Percentiles rank a stretch among this genome's conserved stretches.
Conservation (phyloP, 73 alveolate genomes). For the Blepharisma japonicum region DNA sequence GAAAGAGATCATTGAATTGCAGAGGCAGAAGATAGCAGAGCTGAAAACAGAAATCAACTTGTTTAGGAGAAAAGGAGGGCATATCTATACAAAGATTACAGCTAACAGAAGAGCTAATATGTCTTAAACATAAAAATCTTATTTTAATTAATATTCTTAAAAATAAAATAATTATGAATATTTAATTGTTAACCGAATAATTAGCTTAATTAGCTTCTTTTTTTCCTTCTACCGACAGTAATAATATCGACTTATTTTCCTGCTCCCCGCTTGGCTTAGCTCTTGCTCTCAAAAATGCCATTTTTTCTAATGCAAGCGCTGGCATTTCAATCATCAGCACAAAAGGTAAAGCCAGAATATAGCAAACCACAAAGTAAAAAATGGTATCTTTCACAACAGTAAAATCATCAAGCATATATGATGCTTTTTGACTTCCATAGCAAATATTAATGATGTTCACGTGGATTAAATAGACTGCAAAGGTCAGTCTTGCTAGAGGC, state of each 20-base stretch:
- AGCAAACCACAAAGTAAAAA: constrained; percentile 2
- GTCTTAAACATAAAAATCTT: constrained; percentile 17
- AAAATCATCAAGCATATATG: constrained; percentile 20
- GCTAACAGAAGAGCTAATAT: constrained; percentile 63
- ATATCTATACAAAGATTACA: constrained; percentile 83
- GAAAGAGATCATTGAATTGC: constrained; percentile 68
- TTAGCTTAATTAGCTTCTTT: no score
- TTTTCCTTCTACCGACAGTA: no score
- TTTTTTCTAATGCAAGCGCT: constrained; percentile 28
- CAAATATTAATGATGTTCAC: constrained; percentile 14
- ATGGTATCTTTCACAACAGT: constrained; percentile 17
- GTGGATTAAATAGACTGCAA: constrained; percentile 43
- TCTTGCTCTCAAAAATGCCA: constrained; percentile 32
- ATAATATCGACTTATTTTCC: background rate
- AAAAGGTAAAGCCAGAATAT: constrained; percentile 20
- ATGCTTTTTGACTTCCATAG: constrained; percentile 21
- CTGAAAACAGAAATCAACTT: constrained; percentile 79
- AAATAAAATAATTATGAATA: no score
- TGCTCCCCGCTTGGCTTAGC: background rate
- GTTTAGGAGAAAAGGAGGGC: constrained; percentile 88
- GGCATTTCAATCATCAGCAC: constrained; percentile 34
- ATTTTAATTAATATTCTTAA: no score
- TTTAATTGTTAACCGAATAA: background rate
- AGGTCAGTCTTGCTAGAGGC: constrained; percentile 46
- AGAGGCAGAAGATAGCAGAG: constrained; percentile 73